A percentile compares a stretch with the other conserved stretches of the same genome.
Evolutionary conservation across 805 yeast species (phyloP).

Genomic region (Candida gorgasii): DNA sequence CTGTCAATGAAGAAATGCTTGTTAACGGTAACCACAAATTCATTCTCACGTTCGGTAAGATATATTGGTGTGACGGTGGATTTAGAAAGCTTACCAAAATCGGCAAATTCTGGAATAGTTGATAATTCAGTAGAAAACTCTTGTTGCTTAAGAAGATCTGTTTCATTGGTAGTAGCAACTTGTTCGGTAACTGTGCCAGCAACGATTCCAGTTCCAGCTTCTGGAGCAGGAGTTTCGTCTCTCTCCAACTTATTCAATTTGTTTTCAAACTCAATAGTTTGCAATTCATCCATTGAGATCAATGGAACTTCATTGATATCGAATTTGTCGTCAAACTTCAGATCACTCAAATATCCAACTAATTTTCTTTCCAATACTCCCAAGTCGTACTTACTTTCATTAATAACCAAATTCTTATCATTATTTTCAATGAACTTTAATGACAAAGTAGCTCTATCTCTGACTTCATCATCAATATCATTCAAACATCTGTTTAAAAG

Average conservation of each 20-base stretch:
- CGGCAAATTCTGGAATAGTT: conserved; percentile 68
- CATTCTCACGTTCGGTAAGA: conserved; percentile 90
- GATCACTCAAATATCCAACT: conserved; percentile 62
- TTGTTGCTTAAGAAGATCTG: conserved; percentile 50
- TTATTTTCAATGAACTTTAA: conserved; percentile 56
- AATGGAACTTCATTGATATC: conserved; percentile 69
- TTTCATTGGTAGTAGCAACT: conserved; percentile 20
- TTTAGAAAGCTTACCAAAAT: conserved; percentile 74
- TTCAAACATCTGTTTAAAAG: conserved; percentile 79
- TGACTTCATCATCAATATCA: conserved; percentile 94
- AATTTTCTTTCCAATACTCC: conserved; percentile 77
- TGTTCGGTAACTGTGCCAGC: conserved; percentile 5
- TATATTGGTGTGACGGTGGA: conserved; percentile 59
- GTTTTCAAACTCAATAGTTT: conserved; percentile 60
- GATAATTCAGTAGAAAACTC: conserved; percentile 70
- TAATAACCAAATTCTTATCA: conserved; percentile 54
- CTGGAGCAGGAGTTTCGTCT: conserved; percentile 23
- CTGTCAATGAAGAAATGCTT: conserved; percentile 75
- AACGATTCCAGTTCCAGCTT: conserved; percentile 11
- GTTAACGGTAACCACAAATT: conserved; percentile 80
- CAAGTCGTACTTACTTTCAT: conserved; percentile 70
- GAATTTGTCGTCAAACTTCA: conserved; percentile 57
- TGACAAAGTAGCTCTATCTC: conserved; percentile 93
- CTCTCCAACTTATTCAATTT: conserved; percentile 44
- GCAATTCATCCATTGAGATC: conserved; percentile 65